A percentile compares a stretch with the other conserved stretches of the same genome.
Conservation (phyloP, 2,329 filamentous ascomycete species). For the Pleurostoma richardsiae region DNA sequence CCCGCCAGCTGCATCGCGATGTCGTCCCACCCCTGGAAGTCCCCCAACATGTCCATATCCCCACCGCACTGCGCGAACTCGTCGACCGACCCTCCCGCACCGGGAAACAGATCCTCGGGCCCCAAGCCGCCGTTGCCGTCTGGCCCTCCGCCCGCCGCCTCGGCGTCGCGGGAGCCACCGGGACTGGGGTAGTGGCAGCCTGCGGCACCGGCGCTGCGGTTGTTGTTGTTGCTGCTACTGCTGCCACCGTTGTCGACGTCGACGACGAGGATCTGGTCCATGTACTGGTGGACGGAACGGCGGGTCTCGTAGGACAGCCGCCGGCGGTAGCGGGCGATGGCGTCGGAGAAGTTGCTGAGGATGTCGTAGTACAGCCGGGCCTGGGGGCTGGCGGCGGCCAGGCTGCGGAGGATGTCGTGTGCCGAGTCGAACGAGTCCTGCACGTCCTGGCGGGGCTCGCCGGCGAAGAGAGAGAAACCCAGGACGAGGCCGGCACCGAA, state of each 20-base stretch:
- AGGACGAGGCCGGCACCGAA: conserved; percentile 9
- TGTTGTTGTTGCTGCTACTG: neutral
- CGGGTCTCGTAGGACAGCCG: conserved; percentile 1
- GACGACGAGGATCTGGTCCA: neutral
- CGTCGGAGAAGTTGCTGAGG: conserved; percentile 9
- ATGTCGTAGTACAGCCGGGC: conserved; percentile 13
- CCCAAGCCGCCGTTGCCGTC: neutral
- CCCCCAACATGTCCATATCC: neutral
- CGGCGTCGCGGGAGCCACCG: neutral
- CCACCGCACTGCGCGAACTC: neutral
- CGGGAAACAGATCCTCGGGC: neutral
- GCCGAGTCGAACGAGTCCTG: conserved; percentile 9
- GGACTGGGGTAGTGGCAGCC: neutral
- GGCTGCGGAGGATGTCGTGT: conserved; percentile 1
- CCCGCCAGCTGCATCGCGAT: neutral
- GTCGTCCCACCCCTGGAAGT: neutral
- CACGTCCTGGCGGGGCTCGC: conserved; percentile 8
- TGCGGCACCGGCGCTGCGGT: neutral
- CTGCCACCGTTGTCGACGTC: neutral
- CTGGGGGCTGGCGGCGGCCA: conserved; percentile 10
- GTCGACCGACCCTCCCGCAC: neutral
- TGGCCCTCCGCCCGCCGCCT: neutral
- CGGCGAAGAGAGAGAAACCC: conserved; percentile 8
- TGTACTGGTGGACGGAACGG: neutral
- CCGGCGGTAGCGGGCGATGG: conserved; percentile 7